Evolutionary conservation across 768 basidiomycete species (phyloP), one percentile per base, ranked within the genome.

Genomic region (Russula brevipes): DNA sequence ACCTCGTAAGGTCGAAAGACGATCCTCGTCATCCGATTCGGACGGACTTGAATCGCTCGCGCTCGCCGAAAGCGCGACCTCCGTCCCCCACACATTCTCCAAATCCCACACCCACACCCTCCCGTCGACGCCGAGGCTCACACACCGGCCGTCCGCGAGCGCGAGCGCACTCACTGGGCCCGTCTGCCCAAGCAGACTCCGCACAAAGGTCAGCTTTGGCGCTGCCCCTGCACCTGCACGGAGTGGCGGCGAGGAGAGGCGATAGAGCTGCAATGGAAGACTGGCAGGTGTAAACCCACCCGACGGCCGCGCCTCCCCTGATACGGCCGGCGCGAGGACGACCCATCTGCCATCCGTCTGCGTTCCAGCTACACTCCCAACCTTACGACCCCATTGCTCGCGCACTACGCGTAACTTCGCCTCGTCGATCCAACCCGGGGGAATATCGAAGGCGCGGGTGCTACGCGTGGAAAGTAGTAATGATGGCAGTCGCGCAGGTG

Each of bases 331-430:
- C 14, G 86, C 89, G 53, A 91, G 79, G 12, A 92, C 85, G 60
- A 82, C 85, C 88, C 89, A 93, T 78, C 89, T 91, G 9, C 91
- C 91, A 70, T 92, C 91, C 5, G 91, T 89, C 69, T 89, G 86
- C 16, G 82, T 85, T 67, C 85, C 87, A n/a, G 85, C 82, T 36
- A 93, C 85, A 12, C 78, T 76, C 49, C 76, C 75, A 19, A 92
- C 81, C 72, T 89, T 91, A 61, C 89, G 87, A 35, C 81, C 79
- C 87, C 89, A 91, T 66, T 92, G 91, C 66, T 88, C 85, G 41
- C 83, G 83, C 78, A 90, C 83, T 30, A 73, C 66, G 33, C 77
- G 78, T 45, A 91, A 74, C 71, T 86, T 85, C 54, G 78, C 71
- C 57, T 84, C 82, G 71, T 91, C 85, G 56, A 91, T 78, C 84